phyloP scores from a whole-genome alignment of 177 flowering plant species.

The Vitis hybrid region DNA sequence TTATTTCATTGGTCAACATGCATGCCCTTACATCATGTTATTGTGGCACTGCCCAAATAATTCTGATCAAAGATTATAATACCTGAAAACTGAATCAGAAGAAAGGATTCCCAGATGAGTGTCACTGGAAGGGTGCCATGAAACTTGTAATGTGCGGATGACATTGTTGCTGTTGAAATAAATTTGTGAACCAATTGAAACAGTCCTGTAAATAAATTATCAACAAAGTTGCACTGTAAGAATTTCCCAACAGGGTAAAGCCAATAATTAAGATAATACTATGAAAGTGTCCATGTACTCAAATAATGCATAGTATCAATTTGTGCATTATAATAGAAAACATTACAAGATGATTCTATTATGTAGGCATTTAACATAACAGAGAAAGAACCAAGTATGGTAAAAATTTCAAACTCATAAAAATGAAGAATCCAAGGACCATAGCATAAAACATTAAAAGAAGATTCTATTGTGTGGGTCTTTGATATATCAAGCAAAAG shows the following conservation, averaged over 20 bases:
- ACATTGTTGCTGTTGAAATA: slow-evolving; percentile 41
- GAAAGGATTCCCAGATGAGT: slow-evolving; percentile 85
- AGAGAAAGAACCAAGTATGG: too few species aligned
- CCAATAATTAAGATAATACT: neutral
- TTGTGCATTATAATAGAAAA: too few species aligned
- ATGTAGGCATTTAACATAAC: too few species aligned
- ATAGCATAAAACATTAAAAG: too few species aligned
- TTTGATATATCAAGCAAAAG: neutral
- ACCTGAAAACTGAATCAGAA: slow-evolving; percentile 97
- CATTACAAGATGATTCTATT: too few species aligned
- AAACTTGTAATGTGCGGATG: slow-evolving; percentile 50
- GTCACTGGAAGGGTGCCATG: slow-evolving; percentile 87
- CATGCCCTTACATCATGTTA: neutral
- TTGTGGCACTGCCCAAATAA: neutral
- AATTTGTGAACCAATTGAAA: slow-evolving; percentile 55
- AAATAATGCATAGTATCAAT: neutral
- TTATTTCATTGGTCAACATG: neutral
- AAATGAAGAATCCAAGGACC: too few species aligned
- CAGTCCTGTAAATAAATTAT: slow-evolving; percentile 52
- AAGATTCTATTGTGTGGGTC: neutral
- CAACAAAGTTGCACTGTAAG: slow-evolving; percentile 3
- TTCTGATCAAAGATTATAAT: neutral
- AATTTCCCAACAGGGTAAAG: neutral
- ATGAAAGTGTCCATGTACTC: neutral
- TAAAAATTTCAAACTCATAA: too few species aligned